A percentile compares a stretch with the other conserved stretches of the same genome.
These are phyloP conservation scores for Annulohypoxylon stygium DNA, from an alignment of 495 filamentous ascomycete species.

Conservation along the genomic window DNA sequence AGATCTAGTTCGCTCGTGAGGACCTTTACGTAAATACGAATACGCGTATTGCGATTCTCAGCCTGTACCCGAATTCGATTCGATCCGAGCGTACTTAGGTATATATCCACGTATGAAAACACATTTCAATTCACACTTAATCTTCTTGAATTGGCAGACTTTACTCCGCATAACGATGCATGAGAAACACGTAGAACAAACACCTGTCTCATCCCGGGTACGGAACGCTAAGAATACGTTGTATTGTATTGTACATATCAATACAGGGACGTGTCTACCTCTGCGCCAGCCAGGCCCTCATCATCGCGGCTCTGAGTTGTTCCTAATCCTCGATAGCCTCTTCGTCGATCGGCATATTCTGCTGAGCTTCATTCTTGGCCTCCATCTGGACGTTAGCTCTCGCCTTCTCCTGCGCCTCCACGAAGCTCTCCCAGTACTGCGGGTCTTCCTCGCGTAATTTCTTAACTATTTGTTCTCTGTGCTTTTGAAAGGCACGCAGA, in stretches of 20 bases:
- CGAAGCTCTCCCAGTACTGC: slow-evolving; percentile 72
- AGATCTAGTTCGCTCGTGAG: too few species aligned
- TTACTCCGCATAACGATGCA: neutral
- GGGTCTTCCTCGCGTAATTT: slow-evolving; percentile 69
- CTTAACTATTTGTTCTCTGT: slow-evolving; percentile 62
- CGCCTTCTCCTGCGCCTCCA: slow-evolving; percentile 75
- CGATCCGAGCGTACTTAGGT: neutral
- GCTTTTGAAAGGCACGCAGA: slow-evolving; percentile 70
- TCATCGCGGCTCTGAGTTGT: neutral
- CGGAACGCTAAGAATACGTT: slow-evolving; percentile 20
- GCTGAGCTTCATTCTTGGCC: slow-evolving; percentile 39
- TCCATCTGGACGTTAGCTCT: slow-evolving; percentile 65
- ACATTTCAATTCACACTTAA: neutral
- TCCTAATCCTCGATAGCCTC: slow-evolving; percentile 51
- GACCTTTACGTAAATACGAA: too few species aligned
- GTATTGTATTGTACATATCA: slow-evolving; percentile 32
- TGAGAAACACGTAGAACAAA: neutral
- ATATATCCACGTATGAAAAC: neutral
- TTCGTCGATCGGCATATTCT: slow-evolving; percentile 41
- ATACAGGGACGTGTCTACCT: slow-evolving; percentile 20
- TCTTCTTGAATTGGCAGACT: neutral
- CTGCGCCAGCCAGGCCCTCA: neutral
- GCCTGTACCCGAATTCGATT: neutral
- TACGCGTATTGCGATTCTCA: neutral
- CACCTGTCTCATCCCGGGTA: neutral